Base-by-base conservation (phyloP, 768 basidiomycete species). In the Glaciozyma martinii region DNA sequence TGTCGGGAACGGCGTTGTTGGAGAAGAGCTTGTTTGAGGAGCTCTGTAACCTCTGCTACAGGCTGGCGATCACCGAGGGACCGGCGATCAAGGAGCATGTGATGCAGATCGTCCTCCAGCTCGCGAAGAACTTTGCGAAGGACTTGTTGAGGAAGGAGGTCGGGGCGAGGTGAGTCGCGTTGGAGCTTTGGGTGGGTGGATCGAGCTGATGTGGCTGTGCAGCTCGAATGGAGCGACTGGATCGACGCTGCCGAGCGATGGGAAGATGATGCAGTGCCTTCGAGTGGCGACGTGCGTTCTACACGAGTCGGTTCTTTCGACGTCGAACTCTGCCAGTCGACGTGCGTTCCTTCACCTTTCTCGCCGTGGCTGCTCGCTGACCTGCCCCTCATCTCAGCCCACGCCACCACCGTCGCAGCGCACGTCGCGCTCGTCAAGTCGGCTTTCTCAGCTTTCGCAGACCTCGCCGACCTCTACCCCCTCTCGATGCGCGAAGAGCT, bases 11-110 rank as follows among this genome's bases (percentile, higher is more conserved):
- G 33, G 88, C 86, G 0, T 81, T 97, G 63, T 87, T 93, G 46
- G 85, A 86, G 3, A 81, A 32, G 13, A 55, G 85, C 0, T 83
- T 90, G 32, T 94, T 94, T 73, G 89, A 91, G 55, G 94, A 99
- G 76, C 84, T 98, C 52, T 83, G 87, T 70, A 86, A 86, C 55
- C 79, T 97, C 6, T 90, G 86, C 74, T 91, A 94, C 74, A 84
- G 94, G 8, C 84, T 97, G 77, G 89, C 87, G 0, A 84, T 97
- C 82, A 88, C 88, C 0, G 92, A 94, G 73, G 79, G 85, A 0
- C 84, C 89, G 1, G 78, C 72, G 0, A 82, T 90, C 37, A 87
- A 91, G 71, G 78, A 82, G 0, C 82, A 86, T 61, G 80, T 97
- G 27, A 78, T 89, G 3, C 86, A 87, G 67, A 82, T 87, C 46